Evolutionary conservation across 2,329 filamentous ascomycete genomes (phyloP).

Genomic region (Scedosporium minutisporum): DNA sequence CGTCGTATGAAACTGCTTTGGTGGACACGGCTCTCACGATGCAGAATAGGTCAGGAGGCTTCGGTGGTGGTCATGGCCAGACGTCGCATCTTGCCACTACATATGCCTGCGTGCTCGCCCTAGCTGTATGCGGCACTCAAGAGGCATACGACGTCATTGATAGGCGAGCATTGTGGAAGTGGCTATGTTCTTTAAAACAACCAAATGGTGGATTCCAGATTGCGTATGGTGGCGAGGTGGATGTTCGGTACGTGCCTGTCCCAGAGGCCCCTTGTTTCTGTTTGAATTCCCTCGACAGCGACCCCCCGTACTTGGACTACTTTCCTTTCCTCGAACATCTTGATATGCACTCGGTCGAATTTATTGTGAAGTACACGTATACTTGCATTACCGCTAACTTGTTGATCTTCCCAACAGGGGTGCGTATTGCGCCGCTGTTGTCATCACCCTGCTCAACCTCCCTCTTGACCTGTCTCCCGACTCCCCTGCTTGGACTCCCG

Average conservation of each 20-base stretch:
- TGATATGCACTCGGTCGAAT: not conserved
- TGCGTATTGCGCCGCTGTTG: slow-evolving; percentile 81
- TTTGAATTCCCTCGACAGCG: not conserved
- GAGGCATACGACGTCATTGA: slow-evolving; percentile 69
- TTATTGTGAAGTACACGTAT: not conserved
- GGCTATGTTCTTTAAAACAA: slow-evolving; percentile 80
- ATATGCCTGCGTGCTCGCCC: slow-evolving; percentile 72
- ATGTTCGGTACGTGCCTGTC: slow-evolving; percentile 60
- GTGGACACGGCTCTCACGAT: slow-evolving; percentile 67
- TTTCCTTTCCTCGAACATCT: too few species aligned
- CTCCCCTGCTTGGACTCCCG: slow-evolving; percentile 55
- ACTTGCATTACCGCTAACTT: not conserved
- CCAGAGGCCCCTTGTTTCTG: not conserved
- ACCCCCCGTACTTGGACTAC: too few species aligned
- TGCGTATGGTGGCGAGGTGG: slow-evolving; percentile 77
- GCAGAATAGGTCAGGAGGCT: slow-evolving; percentile 77
- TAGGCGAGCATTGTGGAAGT: slow-evolving; percentile 80
- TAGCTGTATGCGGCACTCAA: slow-evolving; percentile 68
- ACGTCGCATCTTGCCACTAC: slow-evolving; percentile 79
- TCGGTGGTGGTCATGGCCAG: slow-evolving; percentile 90
- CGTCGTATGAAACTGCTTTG: slow-evolving; percentile 58
- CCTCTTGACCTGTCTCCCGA: slow-evolving; percentile 69
- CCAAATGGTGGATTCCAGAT: slow-evolving; percentile 83
- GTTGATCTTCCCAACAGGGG: slow-evolving; percentile 32
- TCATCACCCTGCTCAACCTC: slow-evolving; percentile 74